Evolutionary conservation across 1,284 basidiomycete species (phyloP).

Genomic region (Ceratobasidium sp.): DNA sequence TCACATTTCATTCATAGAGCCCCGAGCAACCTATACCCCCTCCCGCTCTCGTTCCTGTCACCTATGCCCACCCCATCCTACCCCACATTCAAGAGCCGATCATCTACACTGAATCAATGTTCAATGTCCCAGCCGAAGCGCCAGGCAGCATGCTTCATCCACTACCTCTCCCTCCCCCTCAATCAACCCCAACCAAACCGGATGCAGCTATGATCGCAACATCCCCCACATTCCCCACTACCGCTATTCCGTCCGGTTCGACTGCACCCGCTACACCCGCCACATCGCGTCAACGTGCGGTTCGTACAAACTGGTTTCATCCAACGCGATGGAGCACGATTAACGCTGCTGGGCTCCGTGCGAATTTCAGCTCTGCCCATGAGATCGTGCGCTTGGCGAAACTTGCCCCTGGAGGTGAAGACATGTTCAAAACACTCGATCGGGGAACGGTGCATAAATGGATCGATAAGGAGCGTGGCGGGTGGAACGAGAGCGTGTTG

Average conservation of each 20-base stretch:
- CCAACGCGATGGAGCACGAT: slow-evolving; percentile 42
- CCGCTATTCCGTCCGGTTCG: not conserved
- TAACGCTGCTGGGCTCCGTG: slow-evolving; percentile 41
- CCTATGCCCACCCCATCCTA: not conserved
- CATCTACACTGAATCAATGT: slow-evolving; percentile 23
- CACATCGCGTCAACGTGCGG: slow-evolving; percentile 39
- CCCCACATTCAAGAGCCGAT: slow-evolving; percentile 14
- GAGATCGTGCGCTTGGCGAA: slow-evolving; percentile 42
- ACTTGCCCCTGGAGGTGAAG: slow-evolving; percentile 43
- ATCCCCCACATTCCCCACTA: slow-evolving; percentile 4
- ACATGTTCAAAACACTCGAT: slow-evolving; percentile 40
- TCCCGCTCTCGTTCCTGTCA: not conserved
- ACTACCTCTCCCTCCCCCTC: slow-evolving; percentile 6
- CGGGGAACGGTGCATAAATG: slow-evolving; percentile 43
- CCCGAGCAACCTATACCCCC: not conserved
- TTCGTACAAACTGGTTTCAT: slow-evolving; percentile 45
- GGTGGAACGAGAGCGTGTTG: slow-evolving; percentile 41
- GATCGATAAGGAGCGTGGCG: slow-evolving; percentile 43
- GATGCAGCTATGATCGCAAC: not conserved
- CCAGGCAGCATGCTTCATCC: slow-evolving; percentile 35
- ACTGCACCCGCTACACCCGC: slow-evolving; percentile 1
- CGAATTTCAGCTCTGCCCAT: slow-evolving; percentile 43
- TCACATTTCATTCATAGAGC: not conserved
- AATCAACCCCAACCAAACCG: not conserved
- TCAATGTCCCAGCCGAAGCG: slow-evolving; percentile 40